Percentiles rank a stretch among this genome's conserved stretches.
These are phyloP conservation scores for Zelopaecilomyces penicillatus DNA, from an alignment of 2,329 filamentous ascomycete species.

Conservation along the genomic window DNA sequence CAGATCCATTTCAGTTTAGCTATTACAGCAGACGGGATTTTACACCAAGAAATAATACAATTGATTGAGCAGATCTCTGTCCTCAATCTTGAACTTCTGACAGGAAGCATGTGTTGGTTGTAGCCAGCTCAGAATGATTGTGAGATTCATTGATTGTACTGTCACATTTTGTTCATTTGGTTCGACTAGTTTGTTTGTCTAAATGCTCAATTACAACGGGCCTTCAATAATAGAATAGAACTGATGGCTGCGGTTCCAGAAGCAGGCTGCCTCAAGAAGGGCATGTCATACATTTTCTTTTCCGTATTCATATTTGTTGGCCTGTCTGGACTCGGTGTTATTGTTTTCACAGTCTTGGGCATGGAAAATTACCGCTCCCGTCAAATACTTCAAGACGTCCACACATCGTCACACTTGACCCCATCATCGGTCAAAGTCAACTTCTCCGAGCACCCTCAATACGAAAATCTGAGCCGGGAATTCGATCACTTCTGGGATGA, in stretches of 20 bases:
- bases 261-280: neutral
- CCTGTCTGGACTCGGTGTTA: neutral
- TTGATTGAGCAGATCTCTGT: too few species aligned
- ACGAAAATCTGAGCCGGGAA: slow-evolving; percentile 1
- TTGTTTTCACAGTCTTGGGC: neutral
- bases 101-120: too few species aligned
- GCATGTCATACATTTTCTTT: neutral
- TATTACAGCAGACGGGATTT: too few species aligned
- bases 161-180: too few species aligned
- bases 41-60: too few species aligned
- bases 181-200: too few species aligned
- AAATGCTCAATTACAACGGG: too few species aligned
- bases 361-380: neutral
- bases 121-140: too few species aligned
- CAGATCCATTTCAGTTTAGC: too few species aligned
- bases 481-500: slow-evolving; percentile 1
- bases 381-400: neutral
- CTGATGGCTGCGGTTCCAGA: neutral
- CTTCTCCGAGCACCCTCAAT: neutral
- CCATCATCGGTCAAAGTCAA: neutral
- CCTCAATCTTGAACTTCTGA: too few species aligned
- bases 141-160: too few species aligned
- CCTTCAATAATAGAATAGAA: too few species aligned
- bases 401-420: neutral
- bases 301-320: neutral